Percentiles rank a stretch among this genome's conserved stretches.
Conservation (phyloP, 1,284 basidiomycete species). For the Rhizoctonia solani region DNA sequence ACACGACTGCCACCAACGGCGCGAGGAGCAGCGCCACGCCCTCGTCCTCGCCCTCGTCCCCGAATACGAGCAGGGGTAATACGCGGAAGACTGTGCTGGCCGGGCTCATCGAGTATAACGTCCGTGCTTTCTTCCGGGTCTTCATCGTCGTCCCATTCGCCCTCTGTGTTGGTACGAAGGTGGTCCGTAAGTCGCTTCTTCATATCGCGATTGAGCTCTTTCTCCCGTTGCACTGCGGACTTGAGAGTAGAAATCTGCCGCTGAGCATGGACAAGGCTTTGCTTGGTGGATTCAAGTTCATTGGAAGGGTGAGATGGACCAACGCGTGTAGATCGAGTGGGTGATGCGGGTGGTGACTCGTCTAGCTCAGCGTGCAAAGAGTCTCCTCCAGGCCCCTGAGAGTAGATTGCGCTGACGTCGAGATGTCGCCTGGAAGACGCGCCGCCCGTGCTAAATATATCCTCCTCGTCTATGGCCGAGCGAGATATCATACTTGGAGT, state of each 20-base stretch:
- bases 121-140: constrained; percentile 36
- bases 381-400: constrained; percentile 51
- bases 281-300: constrained; percentile 77
- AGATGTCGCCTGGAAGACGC: constrained; percentile 66
- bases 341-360: constrained; percentile 68
- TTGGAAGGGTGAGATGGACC: constrained; percentile 73
- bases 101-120: constrained; percentile 28
- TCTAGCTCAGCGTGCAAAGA: constrained; percentile 60
- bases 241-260: constrained; percentile 79
- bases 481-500: constrained; percentile 59
- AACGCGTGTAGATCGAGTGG: constrained; percentile 55
- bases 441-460: constrained; percentile 62
- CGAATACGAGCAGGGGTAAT: constrained; percentile 44
- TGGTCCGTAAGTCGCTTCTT: constrained; percentile 43
- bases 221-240: constrained; percentile 75
- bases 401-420: constrained; percentile 62
- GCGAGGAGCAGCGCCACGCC: constrained; percentile 44
- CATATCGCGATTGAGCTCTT: constrained; percentile 71
- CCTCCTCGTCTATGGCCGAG: constrained; percentile 58
- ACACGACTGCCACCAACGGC: constrained; percentile 53
- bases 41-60: constrained; percentile 46
- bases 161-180: constrained; percentile 19
- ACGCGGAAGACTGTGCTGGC: constrained; percentile 27
- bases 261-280: constrained; percentile 79
- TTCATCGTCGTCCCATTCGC: constrained; percentile 37